Evolutionary conservation across 495 filamentous ascomycete genomes (phyloP).

Genomic region (Aspergillus hancockii): DNA sequence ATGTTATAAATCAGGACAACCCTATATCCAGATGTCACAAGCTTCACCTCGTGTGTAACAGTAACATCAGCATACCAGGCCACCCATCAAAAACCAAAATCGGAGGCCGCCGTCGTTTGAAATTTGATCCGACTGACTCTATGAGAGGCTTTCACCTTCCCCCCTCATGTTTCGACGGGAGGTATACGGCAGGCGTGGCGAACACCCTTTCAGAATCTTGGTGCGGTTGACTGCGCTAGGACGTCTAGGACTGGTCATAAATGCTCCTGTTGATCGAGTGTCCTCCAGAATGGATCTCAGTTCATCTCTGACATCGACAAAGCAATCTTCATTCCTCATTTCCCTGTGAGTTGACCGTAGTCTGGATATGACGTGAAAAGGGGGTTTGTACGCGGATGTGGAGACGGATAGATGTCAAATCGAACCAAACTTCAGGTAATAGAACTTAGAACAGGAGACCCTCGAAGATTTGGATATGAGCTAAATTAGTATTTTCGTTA

Average conservation of each 20-base stretch:
- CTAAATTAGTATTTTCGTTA: too few relatives aligned
- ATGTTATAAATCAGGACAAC: conserved; percentile 59
- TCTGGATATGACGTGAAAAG: too few relatives aligned
- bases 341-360: too few relatives aligned
- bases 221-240: conserved; percentile 29
- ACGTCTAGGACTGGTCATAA: background rate
- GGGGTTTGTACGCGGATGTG: too few relatives aligned
- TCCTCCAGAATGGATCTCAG: background rate
- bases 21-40: conserved; percentile 50
- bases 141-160: conserved; percentile 49
- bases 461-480: too few relatives aligned
- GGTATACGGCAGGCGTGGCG: conserved; percentile 53
- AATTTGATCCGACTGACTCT: conserved; percentile 34
- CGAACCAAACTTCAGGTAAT: too few relatives aligned
- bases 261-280: background rate
- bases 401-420: too few relatives aligned
- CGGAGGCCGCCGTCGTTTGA: conserved; percentile 28
- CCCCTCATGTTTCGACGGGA: conserved; percentile 57
- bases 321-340: too few relatives aligned
- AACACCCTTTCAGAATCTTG: conserved; percentile 61
- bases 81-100: conserved; percentile 36
- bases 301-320: background rate
- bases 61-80: conserved; percentile 58
- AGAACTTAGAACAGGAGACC: too few relatives aligned
- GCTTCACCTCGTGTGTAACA: conserved; percentile 53